Conservation (phyloP, 768 basidiomycete genomes). For the Boletellus ananas region DNA sequence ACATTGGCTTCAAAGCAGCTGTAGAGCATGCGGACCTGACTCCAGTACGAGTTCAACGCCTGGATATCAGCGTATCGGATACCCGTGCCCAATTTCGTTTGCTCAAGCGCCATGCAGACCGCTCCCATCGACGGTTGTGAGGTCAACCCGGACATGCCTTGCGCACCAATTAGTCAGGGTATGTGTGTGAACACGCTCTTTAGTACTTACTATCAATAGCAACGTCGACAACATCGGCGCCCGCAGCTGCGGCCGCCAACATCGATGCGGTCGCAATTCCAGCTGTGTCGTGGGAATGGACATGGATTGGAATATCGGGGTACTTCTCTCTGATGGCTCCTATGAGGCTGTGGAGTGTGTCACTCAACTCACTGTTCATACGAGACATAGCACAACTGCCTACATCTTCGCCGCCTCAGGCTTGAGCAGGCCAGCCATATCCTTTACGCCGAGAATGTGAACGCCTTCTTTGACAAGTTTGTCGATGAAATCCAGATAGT, state of each 20-base stretch:
- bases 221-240: constrained; percentile 96
- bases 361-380: constrained; percentile 1
- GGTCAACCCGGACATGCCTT: constrained; percentile 97
- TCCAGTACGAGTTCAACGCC: constrained; percentile 97
- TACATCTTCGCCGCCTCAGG: constrained; percentile 90
- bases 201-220: constrained; percentile 87
- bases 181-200: neutral
- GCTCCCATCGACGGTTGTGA: constrained; percentile 99
- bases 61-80: constrained; percentile 97
- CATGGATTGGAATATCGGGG: constrained; percentile 97
- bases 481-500: constrained; percentile 95
- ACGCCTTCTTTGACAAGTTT: constrained; percentile 93
- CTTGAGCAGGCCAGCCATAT: constrained; percentile 97
- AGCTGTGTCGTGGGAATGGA: constrained; percentile 99
- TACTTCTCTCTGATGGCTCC: constrained; percentile 93
- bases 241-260: constrained; percentile 94
- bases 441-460: constrained; percentile 96
- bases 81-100: constrained; percentile 89
- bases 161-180: constrained; percentile 12
- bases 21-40: constrained; percentile 93
- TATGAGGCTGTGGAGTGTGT: constrained; percentile 58
- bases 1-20: constrained; percentile 98
- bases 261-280: constrained; percentile 98
- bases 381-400: constrained; percentile 24
- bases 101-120: constrained; percentile 90